Conservation (phyloP, 208 protist genomes). For the Trichomonas tenax region DNA sequence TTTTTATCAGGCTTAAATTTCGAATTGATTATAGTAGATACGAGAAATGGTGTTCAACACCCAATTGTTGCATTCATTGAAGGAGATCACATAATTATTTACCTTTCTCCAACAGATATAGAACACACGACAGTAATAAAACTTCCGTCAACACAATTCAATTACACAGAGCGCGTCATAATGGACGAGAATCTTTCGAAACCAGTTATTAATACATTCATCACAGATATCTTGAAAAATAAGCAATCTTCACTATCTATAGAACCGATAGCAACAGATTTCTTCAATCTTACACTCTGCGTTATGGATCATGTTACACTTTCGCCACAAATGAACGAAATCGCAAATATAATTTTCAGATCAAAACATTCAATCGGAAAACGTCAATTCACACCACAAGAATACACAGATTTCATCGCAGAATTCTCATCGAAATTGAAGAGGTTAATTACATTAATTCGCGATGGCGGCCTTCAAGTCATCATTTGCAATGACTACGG, state of each 20-base stretch:
- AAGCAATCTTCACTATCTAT: neutral
- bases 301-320: neutral
- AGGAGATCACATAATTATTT: neutral
- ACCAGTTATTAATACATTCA: neutral
- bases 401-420: neutral
- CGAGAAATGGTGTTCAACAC: neutral
- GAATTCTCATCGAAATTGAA: neutral
- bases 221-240: neutral
- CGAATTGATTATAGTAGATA: neutral
- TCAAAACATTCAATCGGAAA: neutral
- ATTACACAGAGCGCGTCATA: neutral
- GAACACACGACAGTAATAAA: neutral
- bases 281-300: neutral
- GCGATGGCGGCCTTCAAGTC: neutral
- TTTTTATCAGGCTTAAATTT: neutral
- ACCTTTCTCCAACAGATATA: neutral
- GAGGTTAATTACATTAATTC: neutral
- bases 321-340: neutral
- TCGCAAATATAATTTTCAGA: neutral
- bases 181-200: neutral
- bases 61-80: neutral
- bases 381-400: neutral
- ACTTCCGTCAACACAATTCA: neutral
- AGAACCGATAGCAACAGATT: neutral
- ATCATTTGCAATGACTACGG: neutral